Evolutionary conservation across 148 eudicot species (phyloP).

Genomic region (Vaccinium vitisidaea): DNA sequence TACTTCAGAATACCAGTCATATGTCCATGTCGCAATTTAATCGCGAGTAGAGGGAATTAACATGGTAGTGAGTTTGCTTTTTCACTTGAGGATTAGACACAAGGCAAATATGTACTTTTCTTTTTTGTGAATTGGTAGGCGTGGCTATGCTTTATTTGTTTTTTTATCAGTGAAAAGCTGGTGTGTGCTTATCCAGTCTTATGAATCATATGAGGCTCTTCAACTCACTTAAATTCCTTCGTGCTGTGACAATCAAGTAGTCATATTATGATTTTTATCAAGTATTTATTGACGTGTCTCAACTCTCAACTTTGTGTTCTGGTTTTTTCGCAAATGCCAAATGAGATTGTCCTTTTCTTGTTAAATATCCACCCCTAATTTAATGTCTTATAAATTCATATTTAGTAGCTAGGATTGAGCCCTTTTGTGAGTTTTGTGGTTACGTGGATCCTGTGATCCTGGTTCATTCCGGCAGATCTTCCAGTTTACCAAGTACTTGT

Average conservation of each 20-base stretch:
- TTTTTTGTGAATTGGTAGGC: background rate
- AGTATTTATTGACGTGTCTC: background rate
- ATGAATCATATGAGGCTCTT: background rate
- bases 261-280: background rate
- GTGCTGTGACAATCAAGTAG: background rate
- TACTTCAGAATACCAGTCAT: background rate
- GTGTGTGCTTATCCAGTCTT: background rate
- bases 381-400: background rate
- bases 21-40: background rate
- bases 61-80: background rate
- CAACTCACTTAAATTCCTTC: background rate
- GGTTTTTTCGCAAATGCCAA: background rate
- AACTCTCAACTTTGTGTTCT: background rate
- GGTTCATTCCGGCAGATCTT: conserved; percentile 15
- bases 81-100: background rate
- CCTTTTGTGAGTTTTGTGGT: background rate
- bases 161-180: background rate
- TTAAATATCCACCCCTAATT: background rate
- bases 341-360: background rate
- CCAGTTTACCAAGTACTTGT: conserved; percentile 9
- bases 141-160: background rate
- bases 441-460: background rate
- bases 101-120: background rate
- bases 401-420: conserved; percentile 3
- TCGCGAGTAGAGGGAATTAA: background rate